Evolutionary conservation across 495 filamentous ascomycete genomes (phyloP).

Genomic region (Hyaloscypha variabilis): DNA sequence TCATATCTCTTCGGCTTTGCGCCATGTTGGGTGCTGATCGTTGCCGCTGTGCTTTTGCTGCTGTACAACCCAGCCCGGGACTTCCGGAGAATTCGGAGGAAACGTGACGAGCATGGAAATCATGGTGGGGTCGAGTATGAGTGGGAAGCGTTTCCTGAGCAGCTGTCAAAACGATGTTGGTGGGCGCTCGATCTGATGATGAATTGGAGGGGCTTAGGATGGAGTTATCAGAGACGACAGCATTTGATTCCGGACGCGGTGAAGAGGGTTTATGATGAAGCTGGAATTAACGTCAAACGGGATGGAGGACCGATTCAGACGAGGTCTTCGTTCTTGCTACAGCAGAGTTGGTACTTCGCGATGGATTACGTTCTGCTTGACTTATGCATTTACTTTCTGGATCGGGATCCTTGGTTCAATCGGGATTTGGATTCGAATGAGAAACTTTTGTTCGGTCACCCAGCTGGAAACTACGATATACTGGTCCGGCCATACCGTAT

Average conservation of each 20-base stretch:
- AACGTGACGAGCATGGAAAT: not conserved
- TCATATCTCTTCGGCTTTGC: constrained; percentile 5
- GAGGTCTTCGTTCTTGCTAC: not conserved
- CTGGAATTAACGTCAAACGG: constrained; percentile 1
- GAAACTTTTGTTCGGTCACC: not conserved
- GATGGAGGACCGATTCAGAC: not conserved
- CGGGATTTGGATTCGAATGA: not conserved
- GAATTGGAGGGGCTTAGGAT: constrained; percentile 11
- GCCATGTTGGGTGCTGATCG: not conserved
- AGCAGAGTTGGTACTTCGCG: constrained; percentile 1
- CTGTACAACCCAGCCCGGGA: constrained; percentile 6
- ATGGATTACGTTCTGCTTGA: constrained; percentile 1
- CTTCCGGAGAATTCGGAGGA: constrained; percentile 6
- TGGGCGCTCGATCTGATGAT: constrained; percentile 10
- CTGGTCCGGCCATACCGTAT: not conserved
- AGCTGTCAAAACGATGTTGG: not conserved
- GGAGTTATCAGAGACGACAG: constrained; percentile 8
- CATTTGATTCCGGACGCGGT: not conserved
- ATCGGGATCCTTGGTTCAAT: constrained; percentile 7
- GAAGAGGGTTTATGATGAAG: constrained; percentile 6
- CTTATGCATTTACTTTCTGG: not conserved
- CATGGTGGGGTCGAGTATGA: constrained; percentile 2
- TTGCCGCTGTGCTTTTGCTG: constrained; percentile 1
- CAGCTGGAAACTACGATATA: not conserved
- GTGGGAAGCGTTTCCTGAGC: constrained; percentile 16